Base-by-base conservation (phyloP, 306 rosid genomes). In the Morella rubra region DNA sequence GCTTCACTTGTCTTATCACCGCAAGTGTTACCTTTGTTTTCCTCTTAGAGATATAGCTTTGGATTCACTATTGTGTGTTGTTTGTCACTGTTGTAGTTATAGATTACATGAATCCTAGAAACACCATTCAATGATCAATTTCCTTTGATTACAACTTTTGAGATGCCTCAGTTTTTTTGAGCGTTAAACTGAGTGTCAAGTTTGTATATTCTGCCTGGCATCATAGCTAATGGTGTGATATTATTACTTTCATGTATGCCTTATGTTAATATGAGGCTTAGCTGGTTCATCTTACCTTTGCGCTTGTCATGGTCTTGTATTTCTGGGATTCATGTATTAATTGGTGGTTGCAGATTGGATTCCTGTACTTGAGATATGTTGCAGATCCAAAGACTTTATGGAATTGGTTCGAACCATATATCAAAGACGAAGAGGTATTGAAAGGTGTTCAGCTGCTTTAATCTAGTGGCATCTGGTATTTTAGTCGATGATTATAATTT, bases 291-390 rank as follows among this genome's bases (percentile, higher is more conserved):
- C 37, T 56, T 14, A 41, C 18, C 11, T 37, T 22, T 42, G 27
- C 69, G 42, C 77, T 24, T 81, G 54, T 58, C 18, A 60, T 45
- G 50, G 7, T 59, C 10, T 46, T 37, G 24, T 18, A 66, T 66
- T 14, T 66, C 71, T 42, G 10, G 71, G 44, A 32, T 44, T 86
- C 65, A 79, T 54, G 37, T 84, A 41, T 58, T 19, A 72, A 51
- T 53, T 81, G 19, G 78, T 74, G 20, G 73, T 83, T 82, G 45
- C 86, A 96, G 98, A 44, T 93, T 84, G 99, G 99, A 55, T 96
- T 96, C 85, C 99, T 96, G 71, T 96, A 96, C 84, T 76, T 96
- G 89, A 89, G 99, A 80, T 96, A 93, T 86, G 91, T 87, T 73
- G 98, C 87, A 47, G 99, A 96, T 82, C 90, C 99, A 3, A 96